A percentile compares a stretch with the other conserved stretches of the same genome.
These are phyloP conservation scores for Melampsora occidentalis DNA, from an alignment of 1,284 basidiomycete genomes.

Conservation along the genomic window DNA sequence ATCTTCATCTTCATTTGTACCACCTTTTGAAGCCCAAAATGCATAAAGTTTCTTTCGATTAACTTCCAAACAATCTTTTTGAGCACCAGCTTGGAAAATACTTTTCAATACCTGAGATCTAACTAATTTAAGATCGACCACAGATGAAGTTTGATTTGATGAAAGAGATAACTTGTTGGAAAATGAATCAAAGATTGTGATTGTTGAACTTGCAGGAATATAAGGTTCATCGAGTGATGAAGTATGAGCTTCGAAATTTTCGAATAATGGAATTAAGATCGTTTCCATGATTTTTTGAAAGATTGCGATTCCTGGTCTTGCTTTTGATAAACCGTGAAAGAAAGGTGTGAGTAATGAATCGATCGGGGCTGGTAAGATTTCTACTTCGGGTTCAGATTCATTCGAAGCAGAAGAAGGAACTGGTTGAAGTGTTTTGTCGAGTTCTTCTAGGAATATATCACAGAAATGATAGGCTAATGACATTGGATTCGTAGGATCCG, in stretches of 20 bases:
- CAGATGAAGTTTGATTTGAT: not conserved
- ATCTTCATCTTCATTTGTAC: constrained; percentile 22
- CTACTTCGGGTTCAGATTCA: not conserved
- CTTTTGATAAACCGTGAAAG: constrained; percentile 15
- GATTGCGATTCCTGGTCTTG: constrained; percentile 28
- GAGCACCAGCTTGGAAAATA: constrained; percentile 35
- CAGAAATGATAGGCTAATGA: constrained; percentile 79
- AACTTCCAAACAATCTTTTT: constrained; percentile 22
- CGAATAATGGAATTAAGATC: constrained; percentile 21
- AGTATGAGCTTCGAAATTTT: constrained; percentile 17
- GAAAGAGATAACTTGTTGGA: constrained; percentile 1
- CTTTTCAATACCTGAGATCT: constrained; percentile 9
- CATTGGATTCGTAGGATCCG: constrained; percentile 70
- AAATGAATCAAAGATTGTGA: constrained; percentile 21
- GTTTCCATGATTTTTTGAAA: constrained; percentile 25
- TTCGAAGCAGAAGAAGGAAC: constrained; percentile 48
- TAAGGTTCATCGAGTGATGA: not conserved
- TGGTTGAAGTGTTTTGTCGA: constrained; percentile 67
- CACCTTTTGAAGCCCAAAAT: constrained; percentile 19
- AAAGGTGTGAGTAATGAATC: constrained; percentile 17
- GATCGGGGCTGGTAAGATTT: constrained; percentile 17
- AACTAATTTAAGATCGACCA: constrained; percentile 2
- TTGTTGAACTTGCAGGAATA: constrained; percentile 25
- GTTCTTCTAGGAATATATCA: constrained; percentile 86
- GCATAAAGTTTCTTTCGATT: constrained; percentile 35